Evolutionary conservation across 441 rosid genomes (phyloP), one percentile per base, ranked within the genome.

Genomic region (Brassica hybrid): DNA sequence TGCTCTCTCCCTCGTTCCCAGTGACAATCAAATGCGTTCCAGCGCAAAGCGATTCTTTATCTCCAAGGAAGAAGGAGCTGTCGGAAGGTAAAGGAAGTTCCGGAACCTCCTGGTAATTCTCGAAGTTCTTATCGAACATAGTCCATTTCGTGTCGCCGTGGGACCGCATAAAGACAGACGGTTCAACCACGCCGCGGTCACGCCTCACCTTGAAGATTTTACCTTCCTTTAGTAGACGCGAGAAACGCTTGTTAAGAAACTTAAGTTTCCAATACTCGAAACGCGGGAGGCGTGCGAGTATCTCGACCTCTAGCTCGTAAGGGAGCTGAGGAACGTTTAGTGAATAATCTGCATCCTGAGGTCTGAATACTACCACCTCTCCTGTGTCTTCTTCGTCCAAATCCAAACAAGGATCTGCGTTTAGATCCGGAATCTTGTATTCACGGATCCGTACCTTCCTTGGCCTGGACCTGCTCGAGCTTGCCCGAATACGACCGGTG

Each of bases 291-390:
- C n/a, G n/a, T n/a, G n/a, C n/a, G n/a, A n/a, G n/a, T n/a, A n/a
- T n/a, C n/a, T n/a, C n/a, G n/a, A n/a, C n/a, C n/a, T n/a, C n/a
- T n/a, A n/a, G n/a, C n/a, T n/a, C n/a, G n/a, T n/a, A n/a, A n/a
- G n/a, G n/a, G n/a, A n/a, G n/a, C n/a, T n/a, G n/a, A n/a, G n/a
- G n/a, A n/a, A n/a, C n/a, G n/a, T n/a, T n/a, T n/a, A n/a, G n/a
- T n/a, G n/a, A n/a, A n/a, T n/a, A n/a, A n/a, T n/a, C 97, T 92
- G 96, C 96, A 94, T 91, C 99, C 93, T 94, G 92, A 84, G 93
- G 86, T 91, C 81, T 72, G 5, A 76, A 80, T 71, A 82, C 62
- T 14, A 64, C 65, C 63, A 52, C 82, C 8, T 17, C 78, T 59
- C 81, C 86, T 87, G 45, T 85, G 84, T 59, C 86, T 50, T 76